phyloP scores from a whole-genome alignment of 192 early-diverging fungal species.

The Diversispora epigaea region DNA sequence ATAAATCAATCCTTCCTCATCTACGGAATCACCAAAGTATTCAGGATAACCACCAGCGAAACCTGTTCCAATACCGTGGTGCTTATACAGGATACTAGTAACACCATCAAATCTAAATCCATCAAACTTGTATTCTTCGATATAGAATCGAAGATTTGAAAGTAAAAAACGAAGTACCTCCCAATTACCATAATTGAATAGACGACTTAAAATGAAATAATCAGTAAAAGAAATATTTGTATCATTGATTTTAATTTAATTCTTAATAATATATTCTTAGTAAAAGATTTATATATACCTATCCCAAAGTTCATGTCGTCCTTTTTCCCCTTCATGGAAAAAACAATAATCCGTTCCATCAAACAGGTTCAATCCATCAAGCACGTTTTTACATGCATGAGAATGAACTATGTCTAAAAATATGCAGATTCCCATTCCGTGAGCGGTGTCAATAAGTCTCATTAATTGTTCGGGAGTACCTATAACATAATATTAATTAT shows the following conservation, averaged over 20 bases:
- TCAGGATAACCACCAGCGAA: slow-evolving; percentile 93
- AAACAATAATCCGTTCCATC: slow-evolving; percentile 96
- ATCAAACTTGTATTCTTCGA: slow-evolving; percentile 87
- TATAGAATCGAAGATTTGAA: slow-evolving; percentile 93
- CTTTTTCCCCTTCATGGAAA: slow-evolving; percentile 87
- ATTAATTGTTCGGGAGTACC: slow-evolving; percentile 88
- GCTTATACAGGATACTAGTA: slow-evolving; percentile 93
- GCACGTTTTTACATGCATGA: slow-evolving; percentile 91
- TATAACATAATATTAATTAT: neutral
- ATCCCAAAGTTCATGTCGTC: slow-evolving; percentile 93
- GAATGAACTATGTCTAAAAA: slow-evolving; percentile 96
- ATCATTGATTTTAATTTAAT: neutral
- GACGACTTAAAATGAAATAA: slow-evolving; percentile 45
- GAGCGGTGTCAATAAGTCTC: slow-evolving; percentile 89
- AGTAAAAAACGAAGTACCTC: slow-evolving; percentile 92
- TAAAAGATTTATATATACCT: slow-evolving; percentile 30
- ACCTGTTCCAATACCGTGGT: slow-evolving; percentile 92
- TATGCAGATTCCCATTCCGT: slow-evolving; percentile 83
- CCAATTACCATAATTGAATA: slow-evolving; percentile 94
- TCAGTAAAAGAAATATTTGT: neutral
- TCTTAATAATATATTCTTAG: no score
- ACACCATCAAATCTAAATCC: slow-evolving; percentile 99
- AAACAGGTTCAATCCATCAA: slow-evolving; percentile 93
- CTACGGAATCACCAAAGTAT: slow-evolving; percentile 86
- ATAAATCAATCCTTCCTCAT: slow-evolving; percentile 84